Percentiles rank a stretch among this genome's conserved stretches.
Conservation (phyloP, 179 eudicot species). For the Gypsophila paniculata region DNA sequence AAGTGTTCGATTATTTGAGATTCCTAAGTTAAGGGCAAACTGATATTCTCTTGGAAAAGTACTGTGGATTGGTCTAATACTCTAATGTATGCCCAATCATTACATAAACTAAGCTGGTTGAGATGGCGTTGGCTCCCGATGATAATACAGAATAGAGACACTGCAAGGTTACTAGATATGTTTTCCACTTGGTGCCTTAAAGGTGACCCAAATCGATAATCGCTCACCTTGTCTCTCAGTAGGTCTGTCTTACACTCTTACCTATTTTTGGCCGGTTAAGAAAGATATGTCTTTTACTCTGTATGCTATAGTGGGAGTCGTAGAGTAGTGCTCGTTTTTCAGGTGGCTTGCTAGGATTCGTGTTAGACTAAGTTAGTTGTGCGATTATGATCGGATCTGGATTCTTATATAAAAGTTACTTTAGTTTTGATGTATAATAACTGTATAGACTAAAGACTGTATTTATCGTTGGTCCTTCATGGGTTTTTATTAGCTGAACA, state of each 20-base stretch:
- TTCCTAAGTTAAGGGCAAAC: background rate
- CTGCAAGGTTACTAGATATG: background rate
- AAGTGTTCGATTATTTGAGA: too few relatives aligned
- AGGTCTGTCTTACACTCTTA: background rate
- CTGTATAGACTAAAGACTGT: background rate
- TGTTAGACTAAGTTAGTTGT: conserved; percentile 1
- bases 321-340: background rate
- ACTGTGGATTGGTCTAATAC: too few relatives aligned
- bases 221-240: background rate
- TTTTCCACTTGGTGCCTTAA: background rate
- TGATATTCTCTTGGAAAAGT: background rate
- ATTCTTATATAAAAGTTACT: background rate
- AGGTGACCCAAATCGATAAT: background rate
- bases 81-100: background rate
- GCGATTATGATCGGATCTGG: background rate
- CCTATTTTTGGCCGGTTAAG: background rate
- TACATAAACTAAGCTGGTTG: background rate
- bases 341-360: background rate
- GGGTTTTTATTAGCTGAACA: background rate
- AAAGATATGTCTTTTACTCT: background rate
- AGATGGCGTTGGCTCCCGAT: too few relatives aligned
- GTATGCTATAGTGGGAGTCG: background rate
- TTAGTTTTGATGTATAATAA: background rate
- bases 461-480: background rate
- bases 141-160: too few relatives aligned